A percentile compares a stretch with the other conserved stretches of the same genome.
Conservation (phyloP, 2,329 filamentous ascomycete genomes). For the Cephalotrichum gorgonifer region DNA sequence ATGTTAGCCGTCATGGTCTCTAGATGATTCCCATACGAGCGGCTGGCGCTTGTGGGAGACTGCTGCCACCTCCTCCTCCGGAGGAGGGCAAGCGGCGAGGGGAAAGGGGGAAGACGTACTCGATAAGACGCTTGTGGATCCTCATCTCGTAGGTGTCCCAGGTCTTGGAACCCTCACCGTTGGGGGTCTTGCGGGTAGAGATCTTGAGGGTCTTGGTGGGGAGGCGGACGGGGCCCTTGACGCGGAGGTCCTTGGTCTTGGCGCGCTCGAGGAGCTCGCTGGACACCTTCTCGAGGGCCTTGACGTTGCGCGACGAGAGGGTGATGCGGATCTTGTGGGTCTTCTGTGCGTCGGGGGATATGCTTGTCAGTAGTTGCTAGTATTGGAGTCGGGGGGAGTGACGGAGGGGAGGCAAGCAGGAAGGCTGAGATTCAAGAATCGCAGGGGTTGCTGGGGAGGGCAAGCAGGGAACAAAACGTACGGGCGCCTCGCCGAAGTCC, state of each 20-base stretch:
- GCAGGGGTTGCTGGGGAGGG: neutral
- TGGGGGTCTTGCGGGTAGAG: conserved; percentile 97
- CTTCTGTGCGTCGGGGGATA: no score
- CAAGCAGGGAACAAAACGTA: conserved; percentile 32
- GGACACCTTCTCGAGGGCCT: conserved; percentile 96
- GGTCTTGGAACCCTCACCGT: conserved; percentile 99
- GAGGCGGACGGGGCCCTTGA: conserved; percentile 96
- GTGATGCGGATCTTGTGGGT: conserved; percentile 98
- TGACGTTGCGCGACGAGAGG: conserved; percentile 88
- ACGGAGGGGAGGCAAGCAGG: no score
- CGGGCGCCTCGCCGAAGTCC: conserved; percentile 80
- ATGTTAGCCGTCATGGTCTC: no score
- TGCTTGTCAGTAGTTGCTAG: no score
- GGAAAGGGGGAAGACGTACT: conserved; percentile 41
- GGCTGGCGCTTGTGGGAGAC: no score
- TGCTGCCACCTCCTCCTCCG: no score
- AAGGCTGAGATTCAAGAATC: no score
- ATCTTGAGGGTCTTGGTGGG: conserved; percentile 88
- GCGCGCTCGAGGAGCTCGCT: conserved; percentile 96
- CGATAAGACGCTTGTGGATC: conserved; percentile 97
- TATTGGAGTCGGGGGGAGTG: no score
- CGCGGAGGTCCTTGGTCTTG: conserved; percentile 94
- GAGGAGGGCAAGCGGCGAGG: no score
- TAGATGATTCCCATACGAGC: no score
- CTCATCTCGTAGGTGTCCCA: conserved; percentile 99